Evolutionary conservation across 305 asterid species (phyloP), one percentile per base, ranked within the genome.

Genomic region (Fraxinus nigra): DNA sequence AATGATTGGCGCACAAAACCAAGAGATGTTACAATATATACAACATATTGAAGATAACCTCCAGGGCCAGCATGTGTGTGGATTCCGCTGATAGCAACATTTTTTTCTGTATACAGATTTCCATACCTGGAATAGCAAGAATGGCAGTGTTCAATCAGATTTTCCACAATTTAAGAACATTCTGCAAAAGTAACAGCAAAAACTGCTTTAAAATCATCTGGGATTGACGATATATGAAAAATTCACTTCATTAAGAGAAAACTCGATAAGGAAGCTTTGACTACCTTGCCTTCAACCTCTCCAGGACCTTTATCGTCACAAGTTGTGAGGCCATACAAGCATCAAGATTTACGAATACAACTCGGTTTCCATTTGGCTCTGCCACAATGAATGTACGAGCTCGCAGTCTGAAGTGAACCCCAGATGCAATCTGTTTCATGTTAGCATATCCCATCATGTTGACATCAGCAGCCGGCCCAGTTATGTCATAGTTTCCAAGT

Each of bases 51-150:
- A 72, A 96, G 95, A 89, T 96, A 94, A 78, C 99, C 99, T 75
- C 98, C 99, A 75, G 99, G 99, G 76, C 99, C 98, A 84, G 99
- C 94, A 89, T 96, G 99, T 37, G 98, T 93, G 84, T 96, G 99
- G 83, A 93, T 94, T 63, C 99, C 99, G 40, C 98, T 96, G 73
- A 96, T 94, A 78, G 98, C 99, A 82, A 96, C 97, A 88, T 94
- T 94, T 67, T 90, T 90, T 79, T 91, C 95, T 7, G 97, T 93
- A 86, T 94, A 96, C 34, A 96, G 93, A 84, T 91, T 84, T 72
- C 98, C 99, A 83, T 94, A 96, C 92, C 99, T 96, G 88, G 56
- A 80, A 78, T 72, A 83, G 76, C 75, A 77, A 63, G 7, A 67
- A 82, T 14, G 35, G 78, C 6, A 24, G 24, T 48, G 28, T 77